Evolutionary conservation across 148 eudicot genomes (phyloP).

Genomic region (Selenicereus undatus): DNA sequence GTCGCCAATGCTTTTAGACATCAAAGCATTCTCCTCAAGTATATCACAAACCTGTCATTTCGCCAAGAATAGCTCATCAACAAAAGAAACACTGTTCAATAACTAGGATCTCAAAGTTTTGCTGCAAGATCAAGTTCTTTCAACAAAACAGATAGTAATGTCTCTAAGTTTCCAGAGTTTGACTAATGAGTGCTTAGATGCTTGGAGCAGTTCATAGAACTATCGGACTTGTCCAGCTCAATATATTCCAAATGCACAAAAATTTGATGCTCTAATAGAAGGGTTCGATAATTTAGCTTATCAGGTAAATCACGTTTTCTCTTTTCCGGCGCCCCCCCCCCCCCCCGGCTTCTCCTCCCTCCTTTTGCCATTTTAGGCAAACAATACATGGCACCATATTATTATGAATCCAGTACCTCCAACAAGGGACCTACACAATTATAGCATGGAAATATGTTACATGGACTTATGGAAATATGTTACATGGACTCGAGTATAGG

Average conservation of each 20-base stretch:
- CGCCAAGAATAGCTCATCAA: not conserved
- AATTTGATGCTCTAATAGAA: not conserved
- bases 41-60: conserved; percentile 67
- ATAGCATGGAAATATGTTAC: no score
- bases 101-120: not conserved
- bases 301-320: no score
- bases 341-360: no score
- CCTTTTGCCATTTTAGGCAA: no score
- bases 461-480: no score
- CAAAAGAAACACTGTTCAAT: not conserved
- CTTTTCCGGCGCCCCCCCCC: no score
- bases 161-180: not conserved
- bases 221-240: not conserved
- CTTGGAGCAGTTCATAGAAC: not conserved
- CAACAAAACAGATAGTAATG: not conserved
- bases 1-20: conserved; percentile 45
- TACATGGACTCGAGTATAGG: no score
- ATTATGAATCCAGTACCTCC: no score
- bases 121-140: not conserved
- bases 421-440: no score
- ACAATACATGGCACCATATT: no score
- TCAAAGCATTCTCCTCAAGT: conserved; percentile 84
- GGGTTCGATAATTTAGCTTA: no score
- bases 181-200: not conserved
- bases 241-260: not conserved